phyloP scores from a whole-genome alignment of 495 filamentous ascomycete genomes.

The Xanthoparmelia taractica region DNA sequence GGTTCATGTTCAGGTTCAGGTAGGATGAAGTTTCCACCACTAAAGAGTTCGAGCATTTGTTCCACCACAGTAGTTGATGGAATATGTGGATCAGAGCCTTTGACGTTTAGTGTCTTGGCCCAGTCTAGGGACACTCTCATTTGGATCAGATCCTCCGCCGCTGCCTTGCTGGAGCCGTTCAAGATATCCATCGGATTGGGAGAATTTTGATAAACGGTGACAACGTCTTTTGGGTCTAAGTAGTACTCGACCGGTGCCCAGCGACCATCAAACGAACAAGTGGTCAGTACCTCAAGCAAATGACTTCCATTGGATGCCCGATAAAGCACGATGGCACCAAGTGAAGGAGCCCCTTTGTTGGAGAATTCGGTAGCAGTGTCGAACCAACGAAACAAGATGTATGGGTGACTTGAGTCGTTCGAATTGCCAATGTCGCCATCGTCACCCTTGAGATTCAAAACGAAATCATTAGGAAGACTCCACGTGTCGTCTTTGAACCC shows the following conservation, averaged over 20 bases:
- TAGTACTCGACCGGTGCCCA: conserved; percentile 16
- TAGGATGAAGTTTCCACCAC: not conserved
- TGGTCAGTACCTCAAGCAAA: conserved; percentile 2
- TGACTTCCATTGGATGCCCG: not conserved
- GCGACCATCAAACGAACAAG: conserved; percentile 18
- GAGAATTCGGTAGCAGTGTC: conserved; percentile 17
- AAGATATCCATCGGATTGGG: conserved; percentile 20
- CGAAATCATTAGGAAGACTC: conserved; percentile 17
- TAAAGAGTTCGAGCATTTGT: conserved; percentile 4
- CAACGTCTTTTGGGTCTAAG: conserved; percentile 18
- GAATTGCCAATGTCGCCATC: conserved; percentile 4
- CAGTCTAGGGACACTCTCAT: conserved; percentile 18
- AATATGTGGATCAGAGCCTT: not conserved
- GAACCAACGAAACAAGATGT: conserved; percentile 15
- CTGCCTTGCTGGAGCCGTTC: conserved; percentile 13
- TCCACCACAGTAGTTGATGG: conserved; percentile 9
- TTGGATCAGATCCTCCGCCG: conserved; percentile 7
- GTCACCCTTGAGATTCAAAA: conserved; percentile 9
- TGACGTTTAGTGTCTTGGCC: conserved; percentile 16
- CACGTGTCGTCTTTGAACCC: conserved; percentile 3
- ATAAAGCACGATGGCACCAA: conserved; percentile 14
- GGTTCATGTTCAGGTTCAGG: not conserved
- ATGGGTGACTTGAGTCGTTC: not conserved
- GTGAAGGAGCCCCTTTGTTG: conserved; percentile 13
- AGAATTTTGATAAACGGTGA: conserved; percentile 14